These are phyloP conservation scores for Schizochytrium sp. DNA, from an alignment of 108 stramenopile genomes.

Conservation along the genomic window DNA sequence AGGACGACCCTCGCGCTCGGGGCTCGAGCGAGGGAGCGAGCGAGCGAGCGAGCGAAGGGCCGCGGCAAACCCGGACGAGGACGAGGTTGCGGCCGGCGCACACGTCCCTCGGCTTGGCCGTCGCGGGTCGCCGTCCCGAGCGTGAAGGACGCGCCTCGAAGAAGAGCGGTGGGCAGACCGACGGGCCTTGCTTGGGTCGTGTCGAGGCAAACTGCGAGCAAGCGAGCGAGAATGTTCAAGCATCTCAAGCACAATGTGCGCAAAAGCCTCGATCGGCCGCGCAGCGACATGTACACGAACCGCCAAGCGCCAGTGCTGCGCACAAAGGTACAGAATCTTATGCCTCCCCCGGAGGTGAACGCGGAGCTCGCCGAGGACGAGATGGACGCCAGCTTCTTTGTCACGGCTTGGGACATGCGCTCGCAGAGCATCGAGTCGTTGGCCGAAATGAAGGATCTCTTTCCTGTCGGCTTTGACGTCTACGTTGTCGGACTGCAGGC, in stretches of 20 bases:
- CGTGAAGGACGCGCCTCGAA: no score
- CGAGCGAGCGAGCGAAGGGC: no score
- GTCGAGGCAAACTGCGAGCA: no score
- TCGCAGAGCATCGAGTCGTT: not conserved
- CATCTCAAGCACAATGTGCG: not conserved
- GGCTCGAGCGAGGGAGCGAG: no score
- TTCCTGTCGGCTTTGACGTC: not conserved
- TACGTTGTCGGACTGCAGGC: not conserved
- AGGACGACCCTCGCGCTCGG: no score
- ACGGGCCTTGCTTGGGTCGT: no score
- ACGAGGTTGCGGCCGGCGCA: no score
- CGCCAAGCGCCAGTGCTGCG: not conserved
- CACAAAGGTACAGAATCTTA: not conserved
- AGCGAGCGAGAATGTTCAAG: not conserved
- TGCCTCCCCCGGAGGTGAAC: not conserved
- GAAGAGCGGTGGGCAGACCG: no score
- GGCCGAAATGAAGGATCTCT: not conserved
- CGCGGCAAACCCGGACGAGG: no score
- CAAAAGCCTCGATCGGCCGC: not conserved
- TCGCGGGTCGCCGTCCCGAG: no score
- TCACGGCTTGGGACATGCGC: not conserved
- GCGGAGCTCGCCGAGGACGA: not conserved
- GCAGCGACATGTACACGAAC: not conserved
- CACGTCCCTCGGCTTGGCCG: no score
- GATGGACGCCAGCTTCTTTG: constrained; percentile 2